These are phyloP conservation scores for Stachybotrys elegans DNA, from an alignment of 2,329 filamentous ascomycete genomes.

Conservation along the genomic window DNA sequence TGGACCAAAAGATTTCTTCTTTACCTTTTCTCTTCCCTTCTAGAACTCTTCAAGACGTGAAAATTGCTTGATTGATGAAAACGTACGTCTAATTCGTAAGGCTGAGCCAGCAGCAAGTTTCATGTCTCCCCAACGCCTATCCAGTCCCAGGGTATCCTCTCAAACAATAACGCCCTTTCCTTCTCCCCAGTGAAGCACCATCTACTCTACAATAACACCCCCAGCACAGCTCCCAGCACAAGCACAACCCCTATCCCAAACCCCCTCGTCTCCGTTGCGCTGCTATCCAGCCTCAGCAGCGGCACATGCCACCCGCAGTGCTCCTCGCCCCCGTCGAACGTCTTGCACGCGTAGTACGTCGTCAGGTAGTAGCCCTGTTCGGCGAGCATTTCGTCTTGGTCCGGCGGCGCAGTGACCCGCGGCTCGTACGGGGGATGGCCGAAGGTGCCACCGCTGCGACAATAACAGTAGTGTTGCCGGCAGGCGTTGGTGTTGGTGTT, in stretches of 20 bases:
- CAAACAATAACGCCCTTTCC: too few species aligned
- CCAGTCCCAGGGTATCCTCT: too few species aligned
- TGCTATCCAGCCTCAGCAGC: constrained; percentile 19
- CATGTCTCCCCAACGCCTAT: too few species aligned
- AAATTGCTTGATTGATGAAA: too few species aligned
- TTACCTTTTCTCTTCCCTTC: background rate
- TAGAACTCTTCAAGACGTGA: too few species aligned
- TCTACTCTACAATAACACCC: constrained; percentile 15
- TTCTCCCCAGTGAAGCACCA: too few species aligned
- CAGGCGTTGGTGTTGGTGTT: too few species aligned
- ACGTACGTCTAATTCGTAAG: too few species aligned
- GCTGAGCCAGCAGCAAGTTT: too few species aligned
- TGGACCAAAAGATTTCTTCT: constrained; percentile 25
- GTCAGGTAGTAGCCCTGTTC: constrained; percentile 26
- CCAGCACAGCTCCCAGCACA: constrained; percentile 12
- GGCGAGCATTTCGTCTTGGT: constrained; percentile 21
- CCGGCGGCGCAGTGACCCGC: constrained; percentile 25
- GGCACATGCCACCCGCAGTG: constrained; percentile 32
- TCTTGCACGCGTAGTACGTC: constrained; percentile 28
- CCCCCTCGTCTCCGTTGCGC: constrained; percentile 10
- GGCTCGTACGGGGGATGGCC: too few species aligned
- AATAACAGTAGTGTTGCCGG: too few species aligned
- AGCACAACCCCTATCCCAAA: constrained; percentile 15
- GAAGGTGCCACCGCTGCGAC: too few species aligned
- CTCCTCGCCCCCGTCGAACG: constrained; percentile 18